Percentiles rank a stretch among this genome's conserved stretches.
phyloP scores from a whole-genome alignment of 2,329 filamentous ascomycete genomes.

The Cytospora leucostoma region DNA sequence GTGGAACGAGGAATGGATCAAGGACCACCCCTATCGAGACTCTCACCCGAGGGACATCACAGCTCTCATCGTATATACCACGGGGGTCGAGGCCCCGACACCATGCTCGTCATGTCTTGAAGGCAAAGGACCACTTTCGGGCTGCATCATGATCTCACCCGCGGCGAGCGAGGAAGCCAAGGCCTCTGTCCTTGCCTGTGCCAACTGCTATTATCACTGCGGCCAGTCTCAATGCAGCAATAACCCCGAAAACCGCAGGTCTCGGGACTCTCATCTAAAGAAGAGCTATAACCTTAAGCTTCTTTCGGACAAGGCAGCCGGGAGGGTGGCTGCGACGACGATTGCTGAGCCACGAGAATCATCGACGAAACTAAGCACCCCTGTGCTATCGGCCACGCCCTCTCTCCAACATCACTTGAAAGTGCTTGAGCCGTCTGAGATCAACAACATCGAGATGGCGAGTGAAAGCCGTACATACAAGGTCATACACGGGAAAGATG shows the following conservation, averaged over 20 bases:
- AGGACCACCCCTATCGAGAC: conserved; percentile 31
- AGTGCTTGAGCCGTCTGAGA: conserved; percentile 16
- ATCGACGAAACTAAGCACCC: background rate
- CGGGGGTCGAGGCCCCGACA: conserved; percentile 33
- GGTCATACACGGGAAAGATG: conserved; percentile 21
- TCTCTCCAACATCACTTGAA: background rate
- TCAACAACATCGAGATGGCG: conserved; percentile 18
- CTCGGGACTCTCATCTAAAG: conserved; percentile 6
- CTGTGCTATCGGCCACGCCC: background rate
- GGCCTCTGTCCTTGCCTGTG: conserved; percentile 18
- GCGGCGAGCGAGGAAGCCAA: conserved; percentile 18
- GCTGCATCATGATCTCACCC: conserved; percentile 33
- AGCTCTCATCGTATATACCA: conserved; percentile 37
- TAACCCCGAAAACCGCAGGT: background rate
- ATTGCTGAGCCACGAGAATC: background rate
- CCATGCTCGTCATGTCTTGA: conserved; percentile 34
- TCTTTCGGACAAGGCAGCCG: conserved; percentile 17
- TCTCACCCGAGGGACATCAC: conserved; percentile 33
- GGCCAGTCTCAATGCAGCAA: conserved; percentile 23
- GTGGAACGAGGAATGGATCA: conserved; percentile 34
- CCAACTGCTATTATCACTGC: conserved; percentile 27
- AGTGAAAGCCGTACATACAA: conserved; percentile 22
- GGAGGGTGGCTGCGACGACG: background rate
- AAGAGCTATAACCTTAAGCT: conserved; percentile 19
- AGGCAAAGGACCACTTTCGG: conserved; percentile 34